A percentile compares a stretch with the other conserved stretches of the same genome.
Conservation (phyloP, 495 filamentous ascomycete genomes). For the Paragyromitra xinjiangensis region DNA sequence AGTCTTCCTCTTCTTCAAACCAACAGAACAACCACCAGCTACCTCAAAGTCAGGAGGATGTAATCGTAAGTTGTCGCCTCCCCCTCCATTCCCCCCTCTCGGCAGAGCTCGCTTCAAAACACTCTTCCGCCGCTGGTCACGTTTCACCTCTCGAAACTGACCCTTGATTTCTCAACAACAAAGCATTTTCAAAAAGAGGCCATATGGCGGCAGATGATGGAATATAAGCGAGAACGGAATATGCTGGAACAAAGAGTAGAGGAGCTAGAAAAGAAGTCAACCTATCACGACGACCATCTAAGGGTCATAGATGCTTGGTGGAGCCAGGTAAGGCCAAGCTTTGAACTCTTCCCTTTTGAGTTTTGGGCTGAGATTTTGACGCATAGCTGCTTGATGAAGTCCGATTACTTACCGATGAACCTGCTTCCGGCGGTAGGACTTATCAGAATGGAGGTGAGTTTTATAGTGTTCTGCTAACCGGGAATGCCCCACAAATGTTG, state of each 20-base stretch:
- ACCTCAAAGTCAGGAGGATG: conserved; percentile 58
- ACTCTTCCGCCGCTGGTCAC: conserved; percentile 31
- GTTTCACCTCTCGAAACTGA: conserved; percentile 45
- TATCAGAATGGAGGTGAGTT: conserved; percentile 67
- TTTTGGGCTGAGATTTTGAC: conserved; percentile 58
- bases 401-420: conserved; percentile 69
- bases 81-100: conserved; percentile 24
- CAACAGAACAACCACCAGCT: conserved; percentile 56
- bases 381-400: conserved; percentile 85
- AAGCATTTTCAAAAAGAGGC: conserved; percentile 97
- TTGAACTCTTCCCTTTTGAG: conserved; percentile 51
- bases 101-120: conserved; percentile 48
- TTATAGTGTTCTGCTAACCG: conserved; percentile 33
- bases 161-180: conserved; percentile 50
- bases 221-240: conserved; percentile 89
- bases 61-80: conserved; percentile 55
- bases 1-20: conserved; percentile 55
- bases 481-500: conserved; percentile 35
- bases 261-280: conserved; percentile 76
- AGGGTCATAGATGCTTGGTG: conserved; percentile 91
- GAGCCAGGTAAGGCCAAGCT: conserved; percentile 71
- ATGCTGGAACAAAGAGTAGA: conserved; percentile 78
- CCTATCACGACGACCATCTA: conserved; percentile 89
- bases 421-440: conserved; percentile 59
- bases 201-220: conserved; percentile 95